phyloP scores from a whole-genome alignment of 208 protist genomes.

The Crithidia bombi region DNA sequence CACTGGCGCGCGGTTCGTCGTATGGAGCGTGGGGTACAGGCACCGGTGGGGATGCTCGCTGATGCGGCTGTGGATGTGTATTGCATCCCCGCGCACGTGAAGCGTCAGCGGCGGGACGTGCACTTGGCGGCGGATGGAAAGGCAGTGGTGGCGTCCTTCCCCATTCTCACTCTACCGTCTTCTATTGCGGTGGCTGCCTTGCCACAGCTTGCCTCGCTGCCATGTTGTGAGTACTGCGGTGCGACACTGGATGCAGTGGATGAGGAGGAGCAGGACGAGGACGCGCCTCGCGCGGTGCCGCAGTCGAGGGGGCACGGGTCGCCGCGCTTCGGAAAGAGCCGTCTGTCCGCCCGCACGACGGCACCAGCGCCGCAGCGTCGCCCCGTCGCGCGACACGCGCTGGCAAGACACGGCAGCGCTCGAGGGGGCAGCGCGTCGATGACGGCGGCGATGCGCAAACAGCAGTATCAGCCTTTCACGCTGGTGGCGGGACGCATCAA shows the following conservation, averaged over 20 bases:
- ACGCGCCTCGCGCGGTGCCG: background rate
- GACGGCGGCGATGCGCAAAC: background rate
- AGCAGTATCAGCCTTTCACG: background rate
- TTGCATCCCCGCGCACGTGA: slow-evolving; percentile 4
- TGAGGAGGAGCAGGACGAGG: background rate
- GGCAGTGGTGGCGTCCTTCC: background rate
- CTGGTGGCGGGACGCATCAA: background rate
- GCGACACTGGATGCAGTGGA: background rate
- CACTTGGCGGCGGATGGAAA: background rate
- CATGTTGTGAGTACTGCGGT: slow-evolving; percentile 9
- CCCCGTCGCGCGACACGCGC: too few species aligned
- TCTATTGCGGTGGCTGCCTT: background rate
- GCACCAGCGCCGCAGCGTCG: too few species aligned
- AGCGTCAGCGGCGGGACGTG: background rate
- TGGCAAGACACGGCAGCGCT: too few species aligned
- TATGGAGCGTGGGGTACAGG: slow-evolving; percentile 19
- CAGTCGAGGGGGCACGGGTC: background rate
- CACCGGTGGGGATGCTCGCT: background rate
- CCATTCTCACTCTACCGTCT: background rate
- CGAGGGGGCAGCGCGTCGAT: too few species aligned
- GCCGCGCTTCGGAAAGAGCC: too few species aligned
- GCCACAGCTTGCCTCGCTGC: background rate
- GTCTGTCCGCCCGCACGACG: too few species aligned
- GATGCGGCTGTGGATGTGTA: background rate
- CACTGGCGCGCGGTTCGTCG: slow-evolving; percentile 12